These are phyloP conservation scores for Malassezia sympodialis DNA, from an alignment of 1,284 basidiomycete genomes.

Conservation along the genomic window DNA sequence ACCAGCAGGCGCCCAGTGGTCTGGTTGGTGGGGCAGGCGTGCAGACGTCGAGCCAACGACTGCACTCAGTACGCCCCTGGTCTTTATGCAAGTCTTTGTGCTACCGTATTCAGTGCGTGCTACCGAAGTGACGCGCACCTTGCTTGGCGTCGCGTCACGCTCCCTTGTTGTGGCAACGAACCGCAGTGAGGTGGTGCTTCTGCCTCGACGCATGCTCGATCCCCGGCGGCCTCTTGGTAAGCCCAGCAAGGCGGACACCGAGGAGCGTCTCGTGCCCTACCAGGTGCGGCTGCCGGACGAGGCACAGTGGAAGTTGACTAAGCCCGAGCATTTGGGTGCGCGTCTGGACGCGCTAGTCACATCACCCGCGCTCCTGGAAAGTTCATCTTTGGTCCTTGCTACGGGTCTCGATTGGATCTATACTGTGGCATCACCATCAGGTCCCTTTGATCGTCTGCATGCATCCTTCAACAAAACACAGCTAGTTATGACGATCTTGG, in stretches of 20 bases:
- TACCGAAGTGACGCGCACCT: conserved; percentile 60
- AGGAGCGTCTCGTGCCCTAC: conserved; percentile 77
- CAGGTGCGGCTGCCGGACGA: conserved; percentile 68
- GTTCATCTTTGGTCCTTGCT: conserved; percentile 76
- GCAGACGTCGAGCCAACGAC: conserved; percentile 7
- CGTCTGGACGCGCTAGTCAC: conserved; percentile 54
- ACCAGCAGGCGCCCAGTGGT: neutral
- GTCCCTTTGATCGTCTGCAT: conserved; percentile 76
- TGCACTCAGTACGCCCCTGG: conserved; percentile 19
- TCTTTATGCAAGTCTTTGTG: conserved; percentile 63
- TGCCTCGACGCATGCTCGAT: conserved; percentile 68
- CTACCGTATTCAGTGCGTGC: conserved; percentile 62
- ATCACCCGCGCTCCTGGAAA: conserved; percentile 75
- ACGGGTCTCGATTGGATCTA: conserved; percentile 79
- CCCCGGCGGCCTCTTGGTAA: conserved; percentile 70
- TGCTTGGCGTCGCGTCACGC: conserved; percentile 75
- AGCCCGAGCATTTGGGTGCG: conserved; percentile 42
- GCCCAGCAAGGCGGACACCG: conserved; percentile 65
- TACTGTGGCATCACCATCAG: conserved; percentile 71
- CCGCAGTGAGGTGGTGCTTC: conserved; percentile 63
- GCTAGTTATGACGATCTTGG: conserved; percentile 70
- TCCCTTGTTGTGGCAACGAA: conserved; percentile 79
- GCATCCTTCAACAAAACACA: conserved; percentile 77
- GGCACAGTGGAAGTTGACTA: conserved; percentile 65
- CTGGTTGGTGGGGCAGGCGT: conserved; percentile 2